phyloP scores from a whole-genome alignment of 192 early-diverging fungal genomes.

The Rhizophagus clarus region DNA sequence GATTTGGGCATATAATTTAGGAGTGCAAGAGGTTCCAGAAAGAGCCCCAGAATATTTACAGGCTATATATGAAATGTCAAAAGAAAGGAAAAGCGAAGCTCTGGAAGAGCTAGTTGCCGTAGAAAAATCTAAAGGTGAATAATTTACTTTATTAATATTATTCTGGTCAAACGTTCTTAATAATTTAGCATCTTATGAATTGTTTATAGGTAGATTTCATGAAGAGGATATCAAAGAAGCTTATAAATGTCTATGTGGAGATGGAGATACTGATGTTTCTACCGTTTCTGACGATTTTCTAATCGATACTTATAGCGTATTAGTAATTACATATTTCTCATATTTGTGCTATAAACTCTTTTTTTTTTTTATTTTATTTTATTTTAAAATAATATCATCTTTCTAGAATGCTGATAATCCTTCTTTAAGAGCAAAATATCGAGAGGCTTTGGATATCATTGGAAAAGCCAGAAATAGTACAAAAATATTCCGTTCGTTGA shows the following conservation, averaged over 20 bases:
- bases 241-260: neutral
- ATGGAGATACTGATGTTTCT: neutral
- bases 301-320: neutral
- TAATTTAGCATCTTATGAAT: neutral
- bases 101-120: neutral
- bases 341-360: too few species aligned
- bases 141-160: neutral
- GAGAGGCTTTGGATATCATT: slow-evolving; percentile 14
- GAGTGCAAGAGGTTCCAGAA: neutral
- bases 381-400: neutral
- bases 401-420: neutral
- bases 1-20: neutral
- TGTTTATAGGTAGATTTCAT: slow-evolving; percentile 1
- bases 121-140: slow-evolving; percentile 11
- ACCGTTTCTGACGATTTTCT: neutral
- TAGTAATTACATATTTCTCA: slow-evolving; percentile 3
- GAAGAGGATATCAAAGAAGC: neutral
- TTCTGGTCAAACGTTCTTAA: neutral
- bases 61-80: neutral
- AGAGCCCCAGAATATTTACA: slow-evolving; percentile 19
- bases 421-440: slow-evolving; percentile 1
- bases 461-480: slow-evolving; percentile 13
- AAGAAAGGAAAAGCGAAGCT: slow-evolving; percentile 7
- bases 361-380: neutral
- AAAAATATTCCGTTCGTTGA: neutral